Percentiles rank a stretch among this genome's conserved stretches.
Evolutionary conservation across 2,329 filamentous ascomycete genomes (phyloP).

Genomic region (Rhynchosporium secalis): DNA sequence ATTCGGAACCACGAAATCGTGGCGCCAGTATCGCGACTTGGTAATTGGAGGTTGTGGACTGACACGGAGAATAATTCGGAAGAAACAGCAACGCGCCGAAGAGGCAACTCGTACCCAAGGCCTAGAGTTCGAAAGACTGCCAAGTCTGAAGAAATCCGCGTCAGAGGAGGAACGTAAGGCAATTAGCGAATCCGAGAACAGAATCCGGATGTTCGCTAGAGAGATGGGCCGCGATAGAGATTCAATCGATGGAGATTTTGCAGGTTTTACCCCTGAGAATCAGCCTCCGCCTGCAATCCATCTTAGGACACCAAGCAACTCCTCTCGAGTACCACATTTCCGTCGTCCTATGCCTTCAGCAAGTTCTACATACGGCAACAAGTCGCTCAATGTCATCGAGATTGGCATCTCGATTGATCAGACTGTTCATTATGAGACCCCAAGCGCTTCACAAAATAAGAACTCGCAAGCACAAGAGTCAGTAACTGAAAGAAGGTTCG

Average conservation of each 20-base stretch:
- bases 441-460: neutral
- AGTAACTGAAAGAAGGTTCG: conserved; percentile 19
- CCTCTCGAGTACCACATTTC: conserved; percentile 16
- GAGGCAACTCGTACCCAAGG: conserved; percentile 15
- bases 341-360: conserved; percentile 12
- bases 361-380: neutral
- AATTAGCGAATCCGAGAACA: conserved; percentile 18
- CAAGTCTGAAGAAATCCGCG: conserved; percentile 19
- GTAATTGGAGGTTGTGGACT: conserved; percentile 30
- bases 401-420: conserved; percentile 8
- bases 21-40: conserved; percentile 35
- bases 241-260: neutral
- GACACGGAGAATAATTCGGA: conserved; percentile 10
- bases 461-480: conserved; percentile 1
- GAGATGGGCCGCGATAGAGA: conserved; percentile 8
- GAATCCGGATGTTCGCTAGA: conserved; percentile 23
- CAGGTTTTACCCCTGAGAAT: neutral
- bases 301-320: neutral
- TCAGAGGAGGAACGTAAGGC: conserved; percentile 18
- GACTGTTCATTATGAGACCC: conserved; percentile 17
- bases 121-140: conserved; percentile 25
- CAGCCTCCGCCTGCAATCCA: neutral
- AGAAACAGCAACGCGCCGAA: conserved; percentile 16
- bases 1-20: conserved; percentile 46
- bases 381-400: neutral